These are phyloP conservation scores for Candida sakaeoensis DNA, from an alignment of 805 yeast genomes.

Conservation along the genomic window DNA sequence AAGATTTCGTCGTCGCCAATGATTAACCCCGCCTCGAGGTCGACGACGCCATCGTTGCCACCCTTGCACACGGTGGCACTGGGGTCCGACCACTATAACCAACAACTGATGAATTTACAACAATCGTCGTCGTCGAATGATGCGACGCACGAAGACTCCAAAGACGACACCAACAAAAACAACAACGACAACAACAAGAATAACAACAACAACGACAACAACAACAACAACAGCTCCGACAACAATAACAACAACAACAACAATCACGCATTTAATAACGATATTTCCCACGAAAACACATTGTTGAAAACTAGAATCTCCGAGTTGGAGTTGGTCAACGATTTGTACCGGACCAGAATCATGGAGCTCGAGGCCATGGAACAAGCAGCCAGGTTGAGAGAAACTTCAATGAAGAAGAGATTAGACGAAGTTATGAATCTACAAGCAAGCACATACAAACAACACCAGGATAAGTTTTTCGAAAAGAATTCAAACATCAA, in stretches of 20 bases:
- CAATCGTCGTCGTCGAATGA: constrained; percentile 4
- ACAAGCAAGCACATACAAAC: constrained; percentile 7
- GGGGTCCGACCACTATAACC: background rate
- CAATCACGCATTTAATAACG: constrained; percentile 11
- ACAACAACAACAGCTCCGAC: constrained; percentile 6
- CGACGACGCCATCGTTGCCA: constrained; percentile 12
- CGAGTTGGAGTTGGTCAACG: constrained; percentile 88
- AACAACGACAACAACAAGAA: constrained; percentile 6
- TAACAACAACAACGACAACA: constrained; percentile 11
- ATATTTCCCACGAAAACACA: constrained; percentile 27
- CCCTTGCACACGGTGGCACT: constrained; percentile 9
- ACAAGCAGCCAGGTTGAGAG: constrained; percentile 50
- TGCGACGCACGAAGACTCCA: background rate
- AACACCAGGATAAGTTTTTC: constrained; percentile 1
- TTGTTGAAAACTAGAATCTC: constrained; percentile 70
- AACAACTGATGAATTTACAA: constrained; percentile 8
- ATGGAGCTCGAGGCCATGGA: constrained; percentile 75
- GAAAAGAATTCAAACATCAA: background rate
- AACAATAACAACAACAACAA: constrained; percentile 12
- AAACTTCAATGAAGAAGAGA: constrained; percentile 43
- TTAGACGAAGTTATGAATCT: constrained; percentile 36
- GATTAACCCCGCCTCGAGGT: constrained; percentile 40
- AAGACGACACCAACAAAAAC: background rate
- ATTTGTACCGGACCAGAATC: constrained; percentile 77
- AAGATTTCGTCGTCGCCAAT: constrained; percentile 38